phyloP scores from a whole-genome alignment of 306 rosid species.

The Trifolium fragiferum region DNA sequence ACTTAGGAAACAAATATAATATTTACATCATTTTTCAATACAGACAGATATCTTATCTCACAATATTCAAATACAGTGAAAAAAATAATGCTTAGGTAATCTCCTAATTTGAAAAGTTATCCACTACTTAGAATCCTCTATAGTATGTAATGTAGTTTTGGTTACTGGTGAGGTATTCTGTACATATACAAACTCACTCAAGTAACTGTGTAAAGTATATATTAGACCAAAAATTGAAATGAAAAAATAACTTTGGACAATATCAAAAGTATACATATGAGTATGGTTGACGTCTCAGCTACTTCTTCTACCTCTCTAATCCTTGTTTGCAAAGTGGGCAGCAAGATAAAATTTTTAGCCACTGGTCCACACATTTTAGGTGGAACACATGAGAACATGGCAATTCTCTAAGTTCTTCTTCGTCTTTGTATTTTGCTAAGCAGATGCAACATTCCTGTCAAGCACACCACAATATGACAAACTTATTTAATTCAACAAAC shows the following conservation, averaged over 20 bases:
- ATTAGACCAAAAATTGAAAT: conserved; percentile 30
- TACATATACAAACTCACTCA: conserved; percentile 77
- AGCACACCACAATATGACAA: conserved; percentile 25
- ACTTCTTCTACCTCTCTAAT: conserved; percentile 56
- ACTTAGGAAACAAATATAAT: not conserved
- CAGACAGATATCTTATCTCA: conserved; percentile 28
- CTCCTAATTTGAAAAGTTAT: conserved; percentile 32
- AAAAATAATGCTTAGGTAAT: conserved; percentile 24
- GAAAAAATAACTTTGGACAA: not conserved
- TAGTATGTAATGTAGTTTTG: conserved; percentile 41
- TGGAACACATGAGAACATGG: conserved; percentile 88
- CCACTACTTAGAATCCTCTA: conserved; percentile 15
- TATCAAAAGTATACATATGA: conserved; percentile 17
- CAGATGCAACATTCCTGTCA: conserved; percentile 95
- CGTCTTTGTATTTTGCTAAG: conserved; percentile 75
- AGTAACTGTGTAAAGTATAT: conserved; percentile 55
- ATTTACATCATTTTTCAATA: conserved; percentile 32
- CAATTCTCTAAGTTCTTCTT: conserved; percentile 83
- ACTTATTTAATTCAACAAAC: conserved; percentile 7
- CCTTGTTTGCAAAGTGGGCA: conserved; percentile 98
- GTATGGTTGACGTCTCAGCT: not conserved
- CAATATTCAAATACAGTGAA: conserved; percentile 26
- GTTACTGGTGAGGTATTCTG: conserved; percentile 76
- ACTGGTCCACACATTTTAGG: conserved; percentile 90
- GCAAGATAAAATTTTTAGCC: conserved; percentile 79